A percentile compares a stretch with the other conserved stretches of the same genome.
phyloP scores from a whole-genome alignment of 2,329 filamentous ascomycete genomes.

The Pseudonectria buxi region DNA sequence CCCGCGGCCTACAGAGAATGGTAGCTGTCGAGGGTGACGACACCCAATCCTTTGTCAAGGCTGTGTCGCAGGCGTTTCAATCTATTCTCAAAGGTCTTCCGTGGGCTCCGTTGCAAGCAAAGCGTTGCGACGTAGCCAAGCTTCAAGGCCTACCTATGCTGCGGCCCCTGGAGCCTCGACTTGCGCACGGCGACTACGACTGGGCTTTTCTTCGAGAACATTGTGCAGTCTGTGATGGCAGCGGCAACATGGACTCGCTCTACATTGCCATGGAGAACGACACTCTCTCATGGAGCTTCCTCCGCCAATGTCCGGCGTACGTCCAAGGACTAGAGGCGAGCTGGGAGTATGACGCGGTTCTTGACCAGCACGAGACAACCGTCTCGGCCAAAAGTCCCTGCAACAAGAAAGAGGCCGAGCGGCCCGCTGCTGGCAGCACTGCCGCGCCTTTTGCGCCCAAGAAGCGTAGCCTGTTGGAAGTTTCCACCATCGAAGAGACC shows the following conservation, averaged over 20 bases:
- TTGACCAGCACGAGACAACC: conserved; percentile 35
- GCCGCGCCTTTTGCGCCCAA: conserved; percentile 27
- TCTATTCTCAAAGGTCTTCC: conserved; percentile 41
- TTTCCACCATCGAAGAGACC: conserved; percentile 29
- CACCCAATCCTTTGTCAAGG: conserved; percentile 41
- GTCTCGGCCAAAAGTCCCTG: conserved; percentile 27
- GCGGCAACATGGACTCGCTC: conserved; percentile 50
- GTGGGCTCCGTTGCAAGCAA: conserved; percentile 54
- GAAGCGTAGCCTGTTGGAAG: conserved; percentile 48
- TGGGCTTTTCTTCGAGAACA: conserved; percentile 44
- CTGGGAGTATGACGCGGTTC: conserved; percentile 45
- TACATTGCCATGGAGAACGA: conserved; percentile 52
- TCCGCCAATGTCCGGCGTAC: conserved; percentile 41
- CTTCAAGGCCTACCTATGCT: conserved; percentile 54
- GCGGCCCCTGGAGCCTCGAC: conserved; percentile 40
- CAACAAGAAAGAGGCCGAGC: conserved; percentile 13
- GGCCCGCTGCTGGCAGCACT: conserved; percentile 15
- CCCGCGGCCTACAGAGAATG: conserved; percentile 52
- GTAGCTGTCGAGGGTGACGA: conserved; percentile 45
- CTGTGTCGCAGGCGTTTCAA: conserved; percentile 44
- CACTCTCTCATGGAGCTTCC: conserved; percentile 49
- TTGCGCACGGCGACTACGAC: conserved; percentile 40
- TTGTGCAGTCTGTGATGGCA: conserved; percentile 49
- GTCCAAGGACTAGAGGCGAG: conserved; percentile 47
- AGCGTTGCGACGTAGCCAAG: conserved; percentile 48